Conservation (phyloP, 2,329 filamentous ascomycete genomes). For the Neofusicoccum sp. region DNA sequence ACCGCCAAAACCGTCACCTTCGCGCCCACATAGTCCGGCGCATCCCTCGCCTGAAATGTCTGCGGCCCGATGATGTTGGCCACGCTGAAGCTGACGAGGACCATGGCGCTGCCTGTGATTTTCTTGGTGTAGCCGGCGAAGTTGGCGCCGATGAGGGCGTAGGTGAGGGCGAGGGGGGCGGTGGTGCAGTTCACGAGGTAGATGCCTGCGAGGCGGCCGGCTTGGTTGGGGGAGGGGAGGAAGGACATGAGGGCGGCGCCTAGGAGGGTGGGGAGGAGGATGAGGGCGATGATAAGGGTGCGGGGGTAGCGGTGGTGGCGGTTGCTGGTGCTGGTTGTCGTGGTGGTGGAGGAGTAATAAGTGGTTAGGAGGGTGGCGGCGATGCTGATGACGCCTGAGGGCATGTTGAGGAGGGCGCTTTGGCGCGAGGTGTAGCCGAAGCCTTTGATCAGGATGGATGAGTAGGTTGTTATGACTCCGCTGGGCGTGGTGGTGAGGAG, state of each 20-base stretch:
- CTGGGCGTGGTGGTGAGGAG: conserved; percentile 25
- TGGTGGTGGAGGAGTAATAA: no score
- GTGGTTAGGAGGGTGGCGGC: conserved; percentile 27
- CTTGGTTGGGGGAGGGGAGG: conserved; percentile 19
- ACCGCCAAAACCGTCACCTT: conserved; percentile 41
- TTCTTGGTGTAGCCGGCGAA: conserved; percentile 39
- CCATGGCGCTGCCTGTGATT: conserved; percentile 33
- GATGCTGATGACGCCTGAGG: conserved; percentile 48
- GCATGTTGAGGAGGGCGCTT: conserved; percentile 50
- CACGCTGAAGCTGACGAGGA: conserved; percentile 40
- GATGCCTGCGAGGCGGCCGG: conserved; percentile 19
- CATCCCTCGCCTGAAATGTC: conserved; percentile 29
- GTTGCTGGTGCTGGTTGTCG: no score
- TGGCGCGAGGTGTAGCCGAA: conserved; percentile 26
- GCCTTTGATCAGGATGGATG: conserved; percentile 31
- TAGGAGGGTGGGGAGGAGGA: conserved; percentile 25
- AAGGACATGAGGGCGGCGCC: not conserved
- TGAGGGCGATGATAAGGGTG: conserved; percentile 40
- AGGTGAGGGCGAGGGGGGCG: not conserved
- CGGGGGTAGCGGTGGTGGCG: conserved; percentile 31
- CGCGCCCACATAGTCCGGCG: conserved; percentile 34
- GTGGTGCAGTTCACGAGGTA: conserved; percentile 6
- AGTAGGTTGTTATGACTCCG: conserved; percentile 30
- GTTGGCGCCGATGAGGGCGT: conserved; percentile 19
- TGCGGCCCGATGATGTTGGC: conserved; percentile 43